These are phyloP conservation scores for Arthrobotrys pseudoclavata DNA, from an alignment of 2,329 filamentous ascomycete species.

Conservation along the genomic window DNA sequence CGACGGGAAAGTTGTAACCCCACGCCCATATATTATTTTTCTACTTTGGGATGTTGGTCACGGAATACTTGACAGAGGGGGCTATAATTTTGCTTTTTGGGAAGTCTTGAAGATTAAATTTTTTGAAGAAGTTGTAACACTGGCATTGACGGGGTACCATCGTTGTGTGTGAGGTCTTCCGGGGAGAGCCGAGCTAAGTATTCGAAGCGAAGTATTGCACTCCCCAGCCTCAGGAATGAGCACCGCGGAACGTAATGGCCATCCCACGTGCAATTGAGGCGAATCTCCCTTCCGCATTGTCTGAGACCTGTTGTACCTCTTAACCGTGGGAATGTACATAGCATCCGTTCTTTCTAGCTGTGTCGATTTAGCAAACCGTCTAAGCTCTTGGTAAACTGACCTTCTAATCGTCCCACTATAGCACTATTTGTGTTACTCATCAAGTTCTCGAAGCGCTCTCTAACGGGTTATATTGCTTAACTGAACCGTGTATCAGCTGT, in stretches of 20 bases:
- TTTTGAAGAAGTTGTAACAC: conserved; percentile 6
- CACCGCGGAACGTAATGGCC: conserved; percentile 23
- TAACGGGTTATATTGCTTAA: background rate
- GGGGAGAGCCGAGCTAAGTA: conserved; percentile 14
- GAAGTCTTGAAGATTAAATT: conserved; percentile 1
- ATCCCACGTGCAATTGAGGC: conserved; percentile 31
- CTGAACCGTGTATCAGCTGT: background rate
- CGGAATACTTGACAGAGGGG: conserved; percentile 5
- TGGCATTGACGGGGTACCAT: conserved; percentile 13
- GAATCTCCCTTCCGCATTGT: conserved; percentile 48
- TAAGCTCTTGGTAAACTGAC: background rate
- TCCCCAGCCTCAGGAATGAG: conserved; percentile 14
- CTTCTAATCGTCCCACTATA: conserved; percentile 14
- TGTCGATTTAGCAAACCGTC: background rate
- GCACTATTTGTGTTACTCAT: background rate
- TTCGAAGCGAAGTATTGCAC: conserved; percentile 10
- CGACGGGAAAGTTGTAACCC: conserved; percentile 2
- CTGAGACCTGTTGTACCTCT: conserved; percentile 23
- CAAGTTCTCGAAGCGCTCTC: conserved; percentile 23
- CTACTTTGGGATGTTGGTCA: conserved; percentile 29
- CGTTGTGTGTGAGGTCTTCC: conserved; percentile 13
- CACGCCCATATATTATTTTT: conserved; percentile 7
- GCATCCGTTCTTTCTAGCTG: background rate
- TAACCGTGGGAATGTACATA: conserved; percentile 5
- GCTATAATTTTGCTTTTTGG: conserved; percentile 2